Evolutionary conservation across 2,329 filamentous ascomycete genomes (phyloP).

Genomic region (Colletotrichum paranaense): DNA sequence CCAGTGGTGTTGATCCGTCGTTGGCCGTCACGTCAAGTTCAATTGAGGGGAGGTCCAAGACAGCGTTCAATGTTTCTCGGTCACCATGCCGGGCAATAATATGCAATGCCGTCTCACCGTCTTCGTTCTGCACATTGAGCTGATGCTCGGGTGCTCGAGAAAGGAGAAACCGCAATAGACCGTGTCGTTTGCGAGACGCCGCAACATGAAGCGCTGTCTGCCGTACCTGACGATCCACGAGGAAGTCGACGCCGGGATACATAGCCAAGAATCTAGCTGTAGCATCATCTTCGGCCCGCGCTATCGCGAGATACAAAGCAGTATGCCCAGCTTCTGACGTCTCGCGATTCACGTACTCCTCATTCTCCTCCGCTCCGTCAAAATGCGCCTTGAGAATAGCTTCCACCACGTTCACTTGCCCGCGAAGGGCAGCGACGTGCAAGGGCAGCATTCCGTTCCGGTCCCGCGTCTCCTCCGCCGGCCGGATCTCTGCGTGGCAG

Average conservation of each 20-base stretch:
- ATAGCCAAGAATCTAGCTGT: neutral
- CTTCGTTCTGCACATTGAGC: neutral
- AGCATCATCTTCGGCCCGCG: neutral
- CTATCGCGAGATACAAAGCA: neutral
- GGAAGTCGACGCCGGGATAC: neutral
- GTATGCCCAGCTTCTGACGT: neutral
- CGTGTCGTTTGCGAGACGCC: neutral
- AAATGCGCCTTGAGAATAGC: neutral
- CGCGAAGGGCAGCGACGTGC: neutral
- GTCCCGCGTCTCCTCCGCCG: neutral
- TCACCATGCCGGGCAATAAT: neutral
- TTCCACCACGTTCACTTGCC: neutral
- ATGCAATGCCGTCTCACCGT: constrained; percentile 6
- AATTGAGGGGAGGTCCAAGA: neutral
- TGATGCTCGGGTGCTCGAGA: neutral
- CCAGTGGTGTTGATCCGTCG: neutral
- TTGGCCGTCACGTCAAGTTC: neutral
- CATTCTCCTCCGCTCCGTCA: neutral
- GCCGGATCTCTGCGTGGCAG: neutral
- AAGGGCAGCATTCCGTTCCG: neutral
- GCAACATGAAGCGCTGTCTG: neutral
- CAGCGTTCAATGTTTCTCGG: neutral
- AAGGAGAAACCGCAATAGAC: neutral
- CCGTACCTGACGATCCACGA: neutral
- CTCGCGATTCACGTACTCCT: neutral